Evolutionary conservation across 768 basidiomycete species (phyloP).

Genomic region (Podaxis sp.): DNA sequence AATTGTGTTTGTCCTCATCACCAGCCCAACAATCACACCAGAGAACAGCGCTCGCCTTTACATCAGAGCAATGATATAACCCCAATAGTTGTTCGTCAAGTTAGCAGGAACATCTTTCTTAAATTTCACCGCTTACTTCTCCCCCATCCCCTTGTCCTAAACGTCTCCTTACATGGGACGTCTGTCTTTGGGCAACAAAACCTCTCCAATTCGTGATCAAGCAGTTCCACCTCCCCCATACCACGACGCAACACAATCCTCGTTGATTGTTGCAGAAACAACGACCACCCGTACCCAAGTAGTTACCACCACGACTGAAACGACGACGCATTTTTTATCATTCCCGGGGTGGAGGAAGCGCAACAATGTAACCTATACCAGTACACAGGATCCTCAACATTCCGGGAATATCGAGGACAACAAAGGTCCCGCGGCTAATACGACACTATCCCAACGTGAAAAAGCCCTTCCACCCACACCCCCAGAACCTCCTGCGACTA

Average conservation of each 20-base stretch:
- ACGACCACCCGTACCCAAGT: conserved; percentile 49
- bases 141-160: background rate
- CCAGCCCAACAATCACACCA: background rate
- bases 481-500: background rate
- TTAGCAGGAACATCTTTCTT: background rate
- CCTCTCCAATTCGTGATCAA: conserved; percentile 1
- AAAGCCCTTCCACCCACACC: conserved; percentile 27
- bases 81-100: background rate
- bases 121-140: background rate
- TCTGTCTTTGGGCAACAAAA: conserved; percentile 2
- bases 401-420: conserved; percentile 14
- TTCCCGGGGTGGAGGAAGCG: conserved; percentile 66
- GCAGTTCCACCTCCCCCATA: conserved; percentile 21
- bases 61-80: conserved; percentile 15
- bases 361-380: conserved; percentile 28
- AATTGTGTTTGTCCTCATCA: background rate
- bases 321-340: conserved; percentile 65
- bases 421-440: conserved; percentile 7
- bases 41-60: background rate
- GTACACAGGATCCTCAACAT: conserved; percentile 12
- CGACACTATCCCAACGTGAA: conserved; percentile 4
- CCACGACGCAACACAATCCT: conserved; percentile 21
- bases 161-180: conserved; percentile 8
- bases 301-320: conserved; percentile 47
- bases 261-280: conserved; percentile 42